Base-by-base conservation (phyloP, 768 basidiomycete genomes). In the Boletus insuetus region DNA sequence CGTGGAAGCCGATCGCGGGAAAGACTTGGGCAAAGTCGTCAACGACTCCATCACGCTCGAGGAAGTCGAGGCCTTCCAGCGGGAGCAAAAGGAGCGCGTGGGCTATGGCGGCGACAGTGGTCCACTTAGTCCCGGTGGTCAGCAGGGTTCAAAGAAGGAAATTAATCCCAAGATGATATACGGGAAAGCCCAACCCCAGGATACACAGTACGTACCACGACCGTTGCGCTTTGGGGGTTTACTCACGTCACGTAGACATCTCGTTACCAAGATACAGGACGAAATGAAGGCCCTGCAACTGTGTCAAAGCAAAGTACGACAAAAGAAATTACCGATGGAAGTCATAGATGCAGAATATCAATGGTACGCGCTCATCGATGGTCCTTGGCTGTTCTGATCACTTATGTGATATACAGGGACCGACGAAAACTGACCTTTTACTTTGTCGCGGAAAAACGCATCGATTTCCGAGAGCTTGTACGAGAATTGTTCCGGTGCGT, bases 261-360 rank as follows among this genome's bases (percentile, higher is more conserved):
- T 98, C 56, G 77, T 85, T 26, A 77, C 85, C 40, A 99, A 98
- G 77, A 78, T 84, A 53, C 86, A 89, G 65, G 96, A 99, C 71
- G 96, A 99, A 73, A 73, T 84, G 53, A 94, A 95, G 74, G 96
- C 96, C 20, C 75, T 99, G 42, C 86, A 91, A 64, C 76, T 98
- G 51, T 97, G 95, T 63, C 85, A 93, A 71, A 90, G 79, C 56
- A 98, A 98, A 72, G 95, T 97, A 14, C 79, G 86, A 50, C 92
- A 94, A 70, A 91, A 95, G 76, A 94, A 94, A 69, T 75, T 98
- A 67, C 94, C 94, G 17, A 99, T 99, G 96, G 93, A 98, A 72
- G 94, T 99, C 55, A 86, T 97, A 46, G 96, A 98, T 72, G 96
- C 95, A 32, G 96, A 98, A 74, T 99, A 95, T 75, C 96, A 99